These are phyloP conservation scores for Calonectria hawksworthii DNA, from an alignment of 2,329 filamentous ascomycete genomes.

Conservation along the genomic window DNA sequence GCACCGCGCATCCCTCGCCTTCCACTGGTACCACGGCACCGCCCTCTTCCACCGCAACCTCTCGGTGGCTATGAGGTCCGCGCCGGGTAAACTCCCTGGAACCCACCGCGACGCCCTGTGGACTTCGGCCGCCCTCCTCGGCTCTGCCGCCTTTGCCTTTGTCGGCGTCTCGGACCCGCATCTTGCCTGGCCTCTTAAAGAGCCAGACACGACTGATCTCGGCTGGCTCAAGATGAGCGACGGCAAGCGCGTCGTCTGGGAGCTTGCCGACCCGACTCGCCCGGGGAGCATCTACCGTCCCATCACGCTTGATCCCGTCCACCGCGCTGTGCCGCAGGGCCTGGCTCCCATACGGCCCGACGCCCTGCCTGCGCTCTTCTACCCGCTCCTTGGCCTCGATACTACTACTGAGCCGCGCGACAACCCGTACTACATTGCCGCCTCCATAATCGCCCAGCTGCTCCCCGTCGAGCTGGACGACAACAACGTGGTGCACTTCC, in stretches of 20 bases:
- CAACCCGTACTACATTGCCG: conserved; percentile 53
- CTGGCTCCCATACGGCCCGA: conserved; percentile 22
- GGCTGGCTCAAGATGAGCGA: conserved; percentile 71
- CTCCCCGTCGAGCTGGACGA: conserved; percentile 52
- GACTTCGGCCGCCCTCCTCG: conserved; percentile 62
- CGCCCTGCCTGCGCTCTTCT: conserved; percentile 51
- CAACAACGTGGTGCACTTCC: conserved; percentile 59
- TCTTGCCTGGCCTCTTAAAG: conserved; percentile 69
- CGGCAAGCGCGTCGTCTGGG: conserved; percentile 68
- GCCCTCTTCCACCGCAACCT: conserved; percentile 61
- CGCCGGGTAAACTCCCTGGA: conserved; percentile 46
- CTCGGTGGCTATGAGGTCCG: conserved; percentile 42
- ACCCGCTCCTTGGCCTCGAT: conserved; percentile 44
- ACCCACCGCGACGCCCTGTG: conserved; percentile 62
- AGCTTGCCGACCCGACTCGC: conserved; percentile 62
- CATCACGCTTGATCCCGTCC: conserved; percentile 34
- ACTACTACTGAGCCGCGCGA: conserved; percentile 29
- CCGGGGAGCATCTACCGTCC: conserved; percentile 61
- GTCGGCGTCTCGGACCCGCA: conserved; percentile 57
- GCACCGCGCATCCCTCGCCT: conserved; percentile 52
- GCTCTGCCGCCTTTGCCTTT: conserved; percentile 60
- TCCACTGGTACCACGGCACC: conserved; percentile 63
- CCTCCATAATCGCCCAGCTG: conserved; percentile 55
- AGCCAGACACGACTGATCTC: conserved; percentile 58
- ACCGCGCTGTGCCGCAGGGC: conserved; percentile 25